A percentile compares a stretch with the other conserved stretches of the same genome.
phyloP scores from a whole-genome alignment of 2,329 filamentous ascomycete genomes.

The Pseudogymnoascus sp. region DNA sequence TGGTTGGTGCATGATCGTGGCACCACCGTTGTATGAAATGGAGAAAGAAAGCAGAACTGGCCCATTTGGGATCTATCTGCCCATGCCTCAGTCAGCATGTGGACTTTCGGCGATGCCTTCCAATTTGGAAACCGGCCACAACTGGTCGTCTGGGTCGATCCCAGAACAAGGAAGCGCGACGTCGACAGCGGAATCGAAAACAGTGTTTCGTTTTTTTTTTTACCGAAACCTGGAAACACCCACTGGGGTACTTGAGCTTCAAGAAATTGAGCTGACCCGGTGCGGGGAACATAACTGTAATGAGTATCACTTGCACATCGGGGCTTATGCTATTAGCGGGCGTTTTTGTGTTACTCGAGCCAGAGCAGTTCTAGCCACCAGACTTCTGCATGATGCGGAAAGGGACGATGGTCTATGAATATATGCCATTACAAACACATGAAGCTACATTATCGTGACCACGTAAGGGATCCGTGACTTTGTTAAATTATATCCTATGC shows the following conservation, averaged over 20 bases:
- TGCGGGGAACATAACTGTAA: constrained; percentile 1
- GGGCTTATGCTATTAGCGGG: constrained; percentile 9
- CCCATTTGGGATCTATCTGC: neutral
- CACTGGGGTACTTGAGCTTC: neutral
- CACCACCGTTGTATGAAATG: neutral
- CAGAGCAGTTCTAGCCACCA: constrained; percentile 3
- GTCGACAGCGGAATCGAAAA: neutral
- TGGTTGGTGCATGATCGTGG: constrained; percentile 47
- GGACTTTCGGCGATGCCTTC: neutral
- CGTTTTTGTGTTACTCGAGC: neutral
- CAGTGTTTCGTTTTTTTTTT: constrained; percentile 7
- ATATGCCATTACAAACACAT: constrained; percentile 7
- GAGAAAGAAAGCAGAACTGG: neutral
- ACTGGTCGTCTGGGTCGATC: neutral
- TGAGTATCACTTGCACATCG: constrained; percentile 4
- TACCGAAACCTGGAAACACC: constrained; percentile 1
- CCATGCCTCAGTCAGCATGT: neutral
- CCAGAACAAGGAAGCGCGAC: neutral
- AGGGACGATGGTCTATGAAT: neutral
- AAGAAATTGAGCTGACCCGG: constrained; percentile 3
- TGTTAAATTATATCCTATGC: neutral
- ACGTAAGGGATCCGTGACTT: neutral
- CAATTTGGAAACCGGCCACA: neutral
- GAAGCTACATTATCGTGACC: neutral
- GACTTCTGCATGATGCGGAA: neutral